A percentile compares a stretch with the other conserved stretches of the same genome.
phyloP scores from a whole-genome alignment of 768 basidiomycete species.

The Macrocybe gigantea region DNA sequence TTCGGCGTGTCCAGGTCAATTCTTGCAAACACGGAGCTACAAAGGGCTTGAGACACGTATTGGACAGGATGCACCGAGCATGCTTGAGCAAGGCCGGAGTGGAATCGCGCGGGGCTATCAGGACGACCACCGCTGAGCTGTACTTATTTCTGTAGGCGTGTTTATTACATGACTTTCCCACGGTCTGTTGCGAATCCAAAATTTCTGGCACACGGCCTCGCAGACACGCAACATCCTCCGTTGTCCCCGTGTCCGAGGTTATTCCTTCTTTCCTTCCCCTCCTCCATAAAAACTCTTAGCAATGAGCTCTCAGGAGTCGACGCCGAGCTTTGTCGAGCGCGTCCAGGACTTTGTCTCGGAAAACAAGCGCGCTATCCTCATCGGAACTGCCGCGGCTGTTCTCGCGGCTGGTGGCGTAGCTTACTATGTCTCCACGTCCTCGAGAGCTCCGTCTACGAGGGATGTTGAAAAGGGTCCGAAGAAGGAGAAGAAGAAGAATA shows the following conservation, averaged over 20 bases:
- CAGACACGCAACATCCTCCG: too few species aligned
- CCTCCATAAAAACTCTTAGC: too few species aligned
- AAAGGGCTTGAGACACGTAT: conserved; percentile 74
- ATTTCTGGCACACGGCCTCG: too few species aligned
- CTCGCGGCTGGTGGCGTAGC: conserved; percentile 70
- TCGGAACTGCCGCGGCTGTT: conserved; percentile 68
- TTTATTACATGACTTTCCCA: too few species aligned
- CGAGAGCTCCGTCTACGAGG: conserved; percentile 20
- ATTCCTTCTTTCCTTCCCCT: too few species aligned
- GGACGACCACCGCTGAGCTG: conserved; percentile 33
- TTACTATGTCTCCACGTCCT: conserved; percentile 66
- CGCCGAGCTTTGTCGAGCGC: conserved; percentile 45
- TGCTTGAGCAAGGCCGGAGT: conserved; percentile 83
- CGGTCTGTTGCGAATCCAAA: too few species aligned
- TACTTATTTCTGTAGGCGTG: too few species aligned
- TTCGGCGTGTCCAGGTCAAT: conserved; percentile 41
- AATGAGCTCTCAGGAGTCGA: background rate
- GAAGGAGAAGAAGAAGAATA: conserved; percentile 43
- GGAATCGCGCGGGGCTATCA: conserved; percentile 88
- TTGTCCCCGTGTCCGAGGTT: too few species aligned
- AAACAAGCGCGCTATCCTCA: conserved; percentile 69
- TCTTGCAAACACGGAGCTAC: conserved; percentile 70
- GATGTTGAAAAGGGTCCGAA: conserved; percentile 40
- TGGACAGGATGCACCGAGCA: conserved; percentile 73
- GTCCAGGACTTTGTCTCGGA: conserved; percentile 66